phyloP scores from a whole-genome alignment of 345 rosid genomes.

The Melaleuca quinquenervia region DNA sequence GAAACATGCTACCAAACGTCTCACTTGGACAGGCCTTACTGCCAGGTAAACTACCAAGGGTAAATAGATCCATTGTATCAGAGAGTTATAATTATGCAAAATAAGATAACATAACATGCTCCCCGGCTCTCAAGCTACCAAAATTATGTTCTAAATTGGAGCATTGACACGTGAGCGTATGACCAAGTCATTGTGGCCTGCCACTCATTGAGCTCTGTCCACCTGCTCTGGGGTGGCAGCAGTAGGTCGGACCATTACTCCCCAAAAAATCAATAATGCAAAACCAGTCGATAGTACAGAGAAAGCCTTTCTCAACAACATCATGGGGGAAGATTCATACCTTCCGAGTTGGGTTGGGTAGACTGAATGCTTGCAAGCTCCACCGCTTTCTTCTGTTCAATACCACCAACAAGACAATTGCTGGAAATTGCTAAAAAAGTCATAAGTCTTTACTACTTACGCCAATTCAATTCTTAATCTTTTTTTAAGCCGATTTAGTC shows the following conservation, averaged over 20 bases:
- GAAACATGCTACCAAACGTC: background rate
- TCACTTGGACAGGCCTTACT: background rate
- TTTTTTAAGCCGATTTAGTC: too few species aligned
- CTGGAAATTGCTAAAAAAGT: too few species aligned
- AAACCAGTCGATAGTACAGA: background rate
- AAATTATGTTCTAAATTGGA: background rate
- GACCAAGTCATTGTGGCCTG: background rate
- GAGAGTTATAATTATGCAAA: background rate
- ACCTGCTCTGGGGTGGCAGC: background rate
- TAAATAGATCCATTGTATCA: background rate
- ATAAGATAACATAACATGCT: too few species aligned
- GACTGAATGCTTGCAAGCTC: background rate
- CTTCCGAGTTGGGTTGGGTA: background rate
- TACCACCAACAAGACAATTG: background rate
- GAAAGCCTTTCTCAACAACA: background rate
- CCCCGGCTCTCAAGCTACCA: background rate
- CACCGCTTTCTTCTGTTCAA: background rate
- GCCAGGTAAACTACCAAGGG: rapidly evolving
- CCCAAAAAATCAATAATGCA: background rate
- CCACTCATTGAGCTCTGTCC: background rate
- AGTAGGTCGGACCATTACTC: background rate
- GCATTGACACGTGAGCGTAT: rapidly evolving
- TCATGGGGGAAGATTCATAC: background rate
- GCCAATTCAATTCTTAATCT: too few species aligned
- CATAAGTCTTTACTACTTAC: too few species aligned